Percentiles rank a stretch among this genome's conserved stretches.
Conservation (phyloP, 345 rosid species). For the Geranium rotundifolium region DNA sequence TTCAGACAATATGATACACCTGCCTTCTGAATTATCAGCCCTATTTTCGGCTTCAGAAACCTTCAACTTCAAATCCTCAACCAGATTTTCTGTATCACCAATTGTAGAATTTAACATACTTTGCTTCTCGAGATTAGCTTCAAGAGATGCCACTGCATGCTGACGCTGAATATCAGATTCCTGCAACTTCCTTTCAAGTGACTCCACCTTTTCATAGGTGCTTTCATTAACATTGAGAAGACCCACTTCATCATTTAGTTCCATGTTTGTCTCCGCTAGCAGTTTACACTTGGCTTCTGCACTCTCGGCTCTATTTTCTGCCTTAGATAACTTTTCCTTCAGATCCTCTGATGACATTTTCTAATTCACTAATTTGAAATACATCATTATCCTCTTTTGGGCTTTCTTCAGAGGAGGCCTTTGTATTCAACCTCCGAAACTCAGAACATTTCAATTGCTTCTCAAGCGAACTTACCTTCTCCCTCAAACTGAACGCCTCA, state of each 20-base stretch:
- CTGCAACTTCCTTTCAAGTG: slow-evolving; percentile 49
- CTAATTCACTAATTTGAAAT: slow-evolving; percentile 34
- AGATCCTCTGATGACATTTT: slow-evolving; percentile 32
- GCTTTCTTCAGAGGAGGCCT: slow-evolving; percentile 10
- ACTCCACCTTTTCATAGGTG: slow-evolving; percentile 42
- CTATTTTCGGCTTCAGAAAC: slow-evolving; percentile 56
- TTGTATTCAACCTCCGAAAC: slow-evolving; percentile 16
- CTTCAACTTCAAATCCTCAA: slow-evolving; percentile 65
- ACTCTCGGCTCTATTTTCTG: slow-evolving; percentile 41
- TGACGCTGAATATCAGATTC: slow-evolving; percentile 59
- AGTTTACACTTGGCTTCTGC: slow-evolving; percentile 42
- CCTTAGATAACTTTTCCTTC: slow-evolving; percentile 29
- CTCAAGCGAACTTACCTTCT: slow-evolving; percentile 40
- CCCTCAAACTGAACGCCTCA: slow-evolving; percentile 41
- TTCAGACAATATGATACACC: slow-evolving; percentile 64
- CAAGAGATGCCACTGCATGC: slow-evolving; percentile 68
- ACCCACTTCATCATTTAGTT: slow-evolving; percentile 41
- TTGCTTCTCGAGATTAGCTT: slow-evolving; percentile 83
- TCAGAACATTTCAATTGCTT: slow-evolving; percentile 35
- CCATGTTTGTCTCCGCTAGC: slow-evolving; percentile 33
- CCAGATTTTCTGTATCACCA: slow-evolving; percentile 68
- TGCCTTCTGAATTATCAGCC: slow-evolving; percentile 69
- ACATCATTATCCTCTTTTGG: slow-evolving; percentile 15
- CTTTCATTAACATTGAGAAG: slow-evolving; percentile 32
- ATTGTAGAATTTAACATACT: slow-evolving; percentile 52